Conservation (phyloP, 306 rosid species). For the Glycine latifolia region DNA sequence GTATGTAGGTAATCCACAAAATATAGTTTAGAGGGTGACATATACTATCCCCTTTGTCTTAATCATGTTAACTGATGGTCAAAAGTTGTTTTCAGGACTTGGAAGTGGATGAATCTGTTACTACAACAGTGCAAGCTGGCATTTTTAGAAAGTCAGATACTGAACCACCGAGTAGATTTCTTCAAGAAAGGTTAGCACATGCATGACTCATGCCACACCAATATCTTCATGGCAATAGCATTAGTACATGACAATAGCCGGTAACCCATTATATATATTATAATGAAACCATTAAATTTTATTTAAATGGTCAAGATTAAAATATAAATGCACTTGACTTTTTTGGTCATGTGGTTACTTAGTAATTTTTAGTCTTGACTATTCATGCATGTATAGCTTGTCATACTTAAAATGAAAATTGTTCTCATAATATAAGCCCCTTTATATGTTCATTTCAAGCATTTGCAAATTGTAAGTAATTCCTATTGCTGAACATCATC, state of each 20-base stretch:
- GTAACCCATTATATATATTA: not conserved
- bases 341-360: not conserved
- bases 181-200: constrained; percentile 72
- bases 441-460: not conserved
- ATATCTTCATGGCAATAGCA: constrained; percentile 35
- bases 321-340: not conserved
- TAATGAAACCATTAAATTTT: not conserved
- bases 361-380: not conserved
- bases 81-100: constrained; percentile 50
- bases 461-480: constrained; percentile 33
- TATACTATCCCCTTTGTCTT: constrained; percentile 17
- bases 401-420: not conserved
- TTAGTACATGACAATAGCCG: not conserved
- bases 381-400: not conserved
- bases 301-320: not conserved
- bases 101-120: constrained; percentile 45
- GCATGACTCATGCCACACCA: constrained; percentile 32
- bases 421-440: not conserved
- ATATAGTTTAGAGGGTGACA: constrained; percentile 30
- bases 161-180: constrained; percentile 67
- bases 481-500: constrained; percentile 31
- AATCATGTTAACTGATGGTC: constrained; percentile 41
- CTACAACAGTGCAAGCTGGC: constrained; percentile 50
- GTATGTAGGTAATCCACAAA: constrained; percentile 1
- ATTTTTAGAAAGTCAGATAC: constrained; percentile 50